These are phyloP conservation scores for Babjeviella inositovora DNA, from an alignment of 805 yeast species.

Conservation along the genomic window DNA sequence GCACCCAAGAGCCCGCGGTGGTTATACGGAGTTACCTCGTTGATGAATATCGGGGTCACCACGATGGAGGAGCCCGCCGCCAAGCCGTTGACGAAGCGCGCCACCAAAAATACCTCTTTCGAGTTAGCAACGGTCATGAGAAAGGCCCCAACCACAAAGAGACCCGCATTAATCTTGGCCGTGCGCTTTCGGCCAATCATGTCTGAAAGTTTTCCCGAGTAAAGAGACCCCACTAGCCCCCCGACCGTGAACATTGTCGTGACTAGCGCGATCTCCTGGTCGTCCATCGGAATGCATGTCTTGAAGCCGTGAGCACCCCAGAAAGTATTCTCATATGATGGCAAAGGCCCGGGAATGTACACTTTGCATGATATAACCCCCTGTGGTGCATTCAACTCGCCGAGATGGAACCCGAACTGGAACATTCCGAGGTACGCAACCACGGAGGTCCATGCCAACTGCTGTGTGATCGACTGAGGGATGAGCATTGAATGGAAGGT, in stretches of 20 bases:
- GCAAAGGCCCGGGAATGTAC: conserved; percentile 10
- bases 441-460: conserved; percentile 3
- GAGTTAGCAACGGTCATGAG: conserved; percentile 11
- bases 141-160: conserved; percentile 12
- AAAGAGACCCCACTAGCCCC: conserved; percentile 22
- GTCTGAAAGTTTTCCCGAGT: conserved; percentile 20
- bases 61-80: conserved; percentile 21
- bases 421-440: conserved; percentile 22
- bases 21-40: conserved; percentile 19
- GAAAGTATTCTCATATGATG: conserved; percentile 7
- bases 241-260: conserved; percentile 27
- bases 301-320: conserved; percentile 16
- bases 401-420: conserved; percentile 30
- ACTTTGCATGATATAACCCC: conserved; percentile 17
- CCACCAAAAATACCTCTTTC: conserved; percentile 8
- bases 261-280: conserved; percentile 19
- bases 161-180: conserved; percentile 5
- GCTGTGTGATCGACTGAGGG: background rate
- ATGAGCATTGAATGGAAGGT: too few species aligned
- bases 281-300: conserved; percentile 16
- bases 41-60: conserved; percentile 21
- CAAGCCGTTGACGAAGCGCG: conserved; percentile 17
- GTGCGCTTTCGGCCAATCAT: conserved; percentile 9
- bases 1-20: conserved; percentile 24
- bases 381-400: conserved; percentile 26